phyloP scores from a whole-genome alignment of 2,329 filamentous ascomycete genomes.

The Didymella sp. region DNA sequence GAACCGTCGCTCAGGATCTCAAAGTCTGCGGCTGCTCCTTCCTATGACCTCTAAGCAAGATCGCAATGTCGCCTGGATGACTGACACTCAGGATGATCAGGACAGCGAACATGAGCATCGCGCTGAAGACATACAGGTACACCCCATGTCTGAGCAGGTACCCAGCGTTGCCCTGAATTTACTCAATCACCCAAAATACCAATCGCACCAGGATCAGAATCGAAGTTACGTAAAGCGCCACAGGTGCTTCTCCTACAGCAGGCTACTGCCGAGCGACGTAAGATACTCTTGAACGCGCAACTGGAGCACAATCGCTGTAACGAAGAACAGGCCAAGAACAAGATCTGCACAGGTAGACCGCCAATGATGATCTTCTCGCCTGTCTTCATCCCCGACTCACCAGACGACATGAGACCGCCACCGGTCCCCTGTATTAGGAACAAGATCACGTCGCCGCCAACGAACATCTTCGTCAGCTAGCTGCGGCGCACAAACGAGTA shows the following conservation, averaged over 20 bases:
- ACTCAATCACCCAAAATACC: conserved; percentile 60
- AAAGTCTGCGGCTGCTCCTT: conserved; percentile 5
- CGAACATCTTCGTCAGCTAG: conserved; percentile 57
- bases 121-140: conserved; percentile 57
- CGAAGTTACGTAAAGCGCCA: conserved; percentile 53
- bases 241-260: conserved; percentile 48
- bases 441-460: conserved; percentile 54
- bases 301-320: conserved; percentile 26
- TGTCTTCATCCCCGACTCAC: conserved; percentile 35
- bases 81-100: conserved; percentile 50
- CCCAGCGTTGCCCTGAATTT: conserved; percentile 54
- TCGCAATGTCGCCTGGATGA: conserved; percentile 44
- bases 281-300: conserved; percentile 11
- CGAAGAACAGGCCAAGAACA: conserved; percentile 57
- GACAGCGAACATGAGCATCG: conserved; percentile 52
- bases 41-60: conserved; percentile 10
- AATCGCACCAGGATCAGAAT: conserved; percentile 58
- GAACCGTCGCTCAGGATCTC: conserved; percentile 1
- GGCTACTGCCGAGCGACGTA: background rate
- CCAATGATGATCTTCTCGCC: conserved; percentile 55
- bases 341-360: conserved; percentile 57
- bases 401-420: conserved; percentile 50
- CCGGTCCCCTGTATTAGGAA: conserved; percentile 52
- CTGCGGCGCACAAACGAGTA: conserved; percentile 49
- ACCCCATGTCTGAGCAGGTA: conserved; percentile 54